Evolutionary conservation across 495 filamentous ascomycete genomes (phyloP).

Genomic region (Hypomontagnella submonticulosa): DNA sequence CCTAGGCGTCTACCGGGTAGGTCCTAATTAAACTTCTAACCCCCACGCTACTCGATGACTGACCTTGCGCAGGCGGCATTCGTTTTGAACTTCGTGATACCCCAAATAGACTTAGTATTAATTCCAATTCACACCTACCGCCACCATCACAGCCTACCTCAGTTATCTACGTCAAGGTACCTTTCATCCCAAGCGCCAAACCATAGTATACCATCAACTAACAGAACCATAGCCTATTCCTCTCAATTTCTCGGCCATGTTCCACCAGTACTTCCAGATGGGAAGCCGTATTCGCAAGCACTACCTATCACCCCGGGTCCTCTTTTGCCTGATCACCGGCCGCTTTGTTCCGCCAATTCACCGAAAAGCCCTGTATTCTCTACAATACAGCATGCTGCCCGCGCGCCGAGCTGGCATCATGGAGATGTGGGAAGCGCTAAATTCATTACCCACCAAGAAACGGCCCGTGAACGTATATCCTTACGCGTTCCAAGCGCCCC

Average conservation of each 20-base stretch:
- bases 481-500: conserved; percentile 22
- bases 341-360: conserved; percentile 92
- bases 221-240: conserved; percentile 77
- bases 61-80: conserved; percentile 72
- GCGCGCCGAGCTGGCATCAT: conserved; percentile 78
- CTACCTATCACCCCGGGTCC: conserved; percentile 88
- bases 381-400: conserved; percentile 98
- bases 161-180: conserved; percentile 83
- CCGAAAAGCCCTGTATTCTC: conserved; percentile 90
- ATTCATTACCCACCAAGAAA: conserved; percentile 61
- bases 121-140: conserved; percentile 39
- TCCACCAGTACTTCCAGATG: conserved; percentile 96
- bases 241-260: conserved; percentile 89
- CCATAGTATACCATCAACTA: conserved; percentile 19
- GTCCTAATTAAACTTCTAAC: conserved; percentile 28
- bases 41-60: conserved; percentile 20
- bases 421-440: conserved; percentile 82
- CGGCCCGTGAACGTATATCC: conserved; percentile 38
- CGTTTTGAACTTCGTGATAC: conserved; percentile 89
- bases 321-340: conserved; percentile 87
- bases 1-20: conserved; percentile 85
- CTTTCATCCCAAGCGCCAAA: not conserved
- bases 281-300: conserved; percentile 92
- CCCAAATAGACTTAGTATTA: conserved; percentile 59
- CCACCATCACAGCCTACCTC: conserved; percentile 64